Conservation (phyloP, 202 grass and related monocot species). For the Zizania palustris region DNA sequence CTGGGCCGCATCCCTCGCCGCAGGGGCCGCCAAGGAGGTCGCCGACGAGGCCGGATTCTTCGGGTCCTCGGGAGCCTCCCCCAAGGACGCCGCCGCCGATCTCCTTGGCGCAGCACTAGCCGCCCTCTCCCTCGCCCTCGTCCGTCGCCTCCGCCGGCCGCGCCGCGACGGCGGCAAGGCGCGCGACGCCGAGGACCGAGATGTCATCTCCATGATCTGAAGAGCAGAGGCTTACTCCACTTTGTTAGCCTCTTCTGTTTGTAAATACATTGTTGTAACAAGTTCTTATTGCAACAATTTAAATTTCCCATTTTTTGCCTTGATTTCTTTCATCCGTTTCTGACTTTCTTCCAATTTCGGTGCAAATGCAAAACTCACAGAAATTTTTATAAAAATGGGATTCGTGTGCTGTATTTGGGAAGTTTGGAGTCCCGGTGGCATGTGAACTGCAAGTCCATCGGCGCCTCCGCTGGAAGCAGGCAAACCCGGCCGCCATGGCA, state of each 20-base stretch:
- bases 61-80: slow-evolving; percentile 73
- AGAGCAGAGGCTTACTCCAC: background rate
- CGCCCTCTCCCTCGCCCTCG: slow-evolving; percentile 34
- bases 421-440: too few species aligned
- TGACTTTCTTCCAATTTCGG: background rate
- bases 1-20: slow-evolving; percentile 55
- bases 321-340: background rate
- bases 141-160: slow-evolving; percentile 20
- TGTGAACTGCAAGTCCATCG: too few species aligned
- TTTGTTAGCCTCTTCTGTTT: background rate
- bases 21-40: slow-evolving; percentile 74
- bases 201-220: slow-evolving; percentile 59
- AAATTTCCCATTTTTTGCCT: background rate
- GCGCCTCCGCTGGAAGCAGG: too few species aligned
- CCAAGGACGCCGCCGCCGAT: slow-evolving; percentile 73
- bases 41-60: slow-evolving; percentile 71
- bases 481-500: too few species aligned
- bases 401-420: too few species aligned
- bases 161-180: slow-evolving; percentile 28
- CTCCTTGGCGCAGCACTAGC: slow-evolving; percentile 55
- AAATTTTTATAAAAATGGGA: too few species aligned
- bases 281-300: background rate
- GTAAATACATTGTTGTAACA: background rate
- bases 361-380: too few species aligned
- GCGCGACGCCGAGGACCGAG: slow-evolving; percentile 12